Percentiles rank a stretch among this genome's conserved stretches.
Conservation (phyloP, 495 filamentous ascomycete species). For the Neurospora sublineolata region DNA sequence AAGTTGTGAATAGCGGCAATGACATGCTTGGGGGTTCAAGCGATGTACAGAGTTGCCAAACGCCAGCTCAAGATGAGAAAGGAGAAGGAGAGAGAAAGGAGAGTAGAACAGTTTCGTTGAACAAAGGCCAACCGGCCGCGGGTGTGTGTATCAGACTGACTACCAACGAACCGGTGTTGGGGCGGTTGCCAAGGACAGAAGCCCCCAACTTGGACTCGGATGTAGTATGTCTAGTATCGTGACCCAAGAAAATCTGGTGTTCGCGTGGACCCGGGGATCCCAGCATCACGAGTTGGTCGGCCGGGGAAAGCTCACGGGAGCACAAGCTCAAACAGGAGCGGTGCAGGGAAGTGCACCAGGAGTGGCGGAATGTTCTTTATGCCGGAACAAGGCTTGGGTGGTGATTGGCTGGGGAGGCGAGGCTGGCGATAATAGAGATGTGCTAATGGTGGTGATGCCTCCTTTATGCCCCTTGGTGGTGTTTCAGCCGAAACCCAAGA, state of each 20-base stretch:
- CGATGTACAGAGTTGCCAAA: slow-evolving; percentile 13
- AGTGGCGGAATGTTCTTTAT: slow-evolving; percentile 15
- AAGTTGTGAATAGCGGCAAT: slow-evolving; percentile 17
- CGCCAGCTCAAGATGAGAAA: slow-evolving; percentile 14
- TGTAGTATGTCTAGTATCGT: neutral
- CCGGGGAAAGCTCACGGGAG: slow-evolving; percentile 11
- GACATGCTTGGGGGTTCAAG: slow-evolving; percentile 13
- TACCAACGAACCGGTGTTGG: neutral
- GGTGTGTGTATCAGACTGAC: neutral
- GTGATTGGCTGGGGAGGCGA: slow-evolving; percentile 20
- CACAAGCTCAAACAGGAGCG: slow-evolving; percentile 25
- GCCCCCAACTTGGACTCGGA: neutral
- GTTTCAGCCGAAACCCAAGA: slow-evolving; percentile 30
- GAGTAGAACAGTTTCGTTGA: neutral
- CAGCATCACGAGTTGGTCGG: slow-evolving; percentile 6
- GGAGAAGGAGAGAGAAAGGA: slow-evolving; percentile 4
- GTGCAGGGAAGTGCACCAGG: slow-evolving; percentile 16
- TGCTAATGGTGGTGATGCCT: slow-evolving; percentile 4
- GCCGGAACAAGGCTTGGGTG: slow-evolving; percentile 2
- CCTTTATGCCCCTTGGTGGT: slow-evolving; percentile 11
- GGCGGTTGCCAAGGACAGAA: neutral
- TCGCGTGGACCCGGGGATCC: neutral
- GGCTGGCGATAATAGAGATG: slow-evolving; percentile 16
- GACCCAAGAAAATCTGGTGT: neutral
- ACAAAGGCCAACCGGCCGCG: neutral